Percentiles rank a stretch among this genome's conserved stretches.
These are phyloP conservation scores for Biscogniauxia sp. DNA, from an alignment of 2,329 filamentous ascomycete species.

Conservation along the genomic window DNA sequence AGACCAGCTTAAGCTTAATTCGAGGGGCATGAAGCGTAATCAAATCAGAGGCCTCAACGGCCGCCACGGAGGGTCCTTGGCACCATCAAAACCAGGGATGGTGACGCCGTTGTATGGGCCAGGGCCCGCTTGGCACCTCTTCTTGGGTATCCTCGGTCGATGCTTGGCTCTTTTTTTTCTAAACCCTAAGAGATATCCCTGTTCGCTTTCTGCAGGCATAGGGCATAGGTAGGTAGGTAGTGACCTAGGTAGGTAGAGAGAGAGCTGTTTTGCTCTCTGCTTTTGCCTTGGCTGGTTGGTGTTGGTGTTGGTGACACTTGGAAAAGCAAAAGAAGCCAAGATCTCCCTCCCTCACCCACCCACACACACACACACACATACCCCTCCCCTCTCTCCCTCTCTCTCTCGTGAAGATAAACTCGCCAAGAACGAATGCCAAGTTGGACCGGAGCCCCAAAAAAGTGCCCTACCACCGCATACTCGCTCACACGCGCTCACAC, in stretches of 20 bases:
- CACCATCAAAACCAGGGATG: not conserved
- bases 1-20: slow-evolving; percentile 27
- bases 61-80: slow-evolving; percentile 7
- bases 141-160: not conserved
- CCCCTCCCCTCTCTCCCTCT: too few species aligned
- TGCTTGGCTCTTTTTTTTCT: not conserved
- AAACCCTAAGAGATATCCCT: not conserved
- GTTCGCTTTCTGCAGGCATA: not conserved
- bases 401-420: not conserved
- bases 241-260: not conserved
- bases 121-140: not conserved
- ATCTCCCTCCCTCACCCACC: not conserved
- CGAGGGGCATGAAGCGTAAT: slow-evolving; percentile 18
- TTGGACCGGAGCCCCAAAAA: slow-evolving; percentile 1
- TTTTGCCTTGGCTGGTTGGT: not conserved
- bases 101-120: not conserved
- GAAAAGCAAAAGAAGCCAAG: not conserved
- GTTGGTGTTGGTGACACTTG: too few species aligned
- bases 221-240: not conserved
- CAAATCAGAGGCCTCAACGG: slow-evolving; percentile 21
- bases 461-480: not conserved
- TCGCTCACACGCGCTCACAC: slow-evolving; percentile 10
- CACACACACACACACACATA: too few species aligned
- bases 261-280: not conserved
- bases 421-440: not conserved